Base-by-base conservation (phyloP, 768 basidiomycete genomes). In the Psilocybe cyanescens region DNA sequence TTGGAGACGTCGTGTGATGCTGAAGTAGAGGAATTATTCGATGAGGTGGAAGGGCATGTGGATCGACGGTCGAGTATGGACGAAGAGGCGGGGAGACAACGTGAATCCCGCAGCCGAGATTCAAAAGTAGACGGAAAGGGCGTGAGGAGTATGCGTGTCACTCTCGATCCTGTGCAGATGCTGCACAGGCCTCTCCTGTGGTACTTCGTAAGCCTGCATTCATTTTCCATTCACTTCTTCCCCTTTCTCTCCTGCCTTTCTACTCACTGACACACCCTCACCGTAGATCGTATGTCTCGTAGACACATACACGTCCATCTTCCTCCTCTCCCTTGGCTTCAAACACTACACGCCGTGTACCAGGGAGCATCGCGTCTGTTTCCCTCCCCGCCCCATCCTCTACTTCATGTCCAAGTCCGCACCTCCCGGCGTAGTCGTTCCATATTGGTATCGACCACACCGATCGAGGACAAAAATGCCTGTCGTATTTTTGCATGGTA, bases 401-500 rank as follows among this genome's bases (percentile, higher is more conserved):
- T 75, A 75, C 4, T 44, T 83, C 1, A 70, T 86, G 19, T 87
- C 86, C 6, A 72, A 67, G 16, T 51, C 66, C 3, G 80, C 84
- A 0, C 79, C 82, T 2, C 55, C 70, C 31, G 70, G 71, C 9
- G 68, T 71, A 14, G 63, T 37, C 8, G 66, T 78, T 30, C 74
- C 78, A 1, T 78, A 77, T 63, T 81, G 78, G 78, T 74, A 76
- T 62, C 73, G 76, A 9, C 75, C 75, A 0, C 86, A 88, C 60
- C 76, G 72, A 35, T 81, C 84, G 3, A 56, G 53, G 8, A 75
- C 74, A 1, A 84, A 82, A 61, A 72, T 75, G 8, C 86, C 88
- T 0, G 72, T 90, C 8, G 69, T 89, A n/a, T 88, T 90, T 66
- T 65, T 90, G 1, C 88, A 90, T 57, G 89, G 88, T 8, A 83